Base-by-base conservation (phyloP, 108 stramenopile species). In the Mayamaea pseudoterrestris region DNA sequence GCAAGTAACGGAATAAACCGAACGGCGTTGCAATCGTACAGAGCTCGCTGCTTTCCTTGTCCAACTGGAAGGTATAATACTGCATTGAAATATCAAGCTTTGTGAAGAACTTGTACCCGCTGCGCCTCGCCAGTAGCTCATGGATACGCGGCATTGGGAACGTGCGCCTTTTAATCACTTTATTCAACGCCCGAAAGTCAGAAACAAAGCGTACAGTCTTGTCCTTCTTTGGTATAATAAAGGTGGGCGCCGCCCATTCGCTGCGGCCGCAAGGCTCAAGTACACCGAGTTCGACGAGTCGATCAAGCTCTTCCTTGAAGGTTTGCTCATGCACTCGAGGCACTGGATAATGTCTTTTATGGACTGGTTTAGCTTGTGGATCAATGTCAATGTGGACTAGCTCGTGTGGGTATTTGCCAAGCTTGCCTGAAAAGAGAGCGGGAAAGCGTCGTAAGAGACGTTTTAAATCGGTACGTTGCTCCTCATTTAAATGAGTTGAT, bases 11-110 rank as follows among this genome's bases (percentile, higher is more conserved):
- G 30, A 45, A 69, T 20, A 46, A 58, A n/a, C 69, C 74, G 39
- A 58, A 67, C 30, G 69, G 69, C 1, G 62, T 70, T 12, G 37
- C 44, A 9, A 75, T 70, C 0, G 41, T 44, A 23, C 68, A 69
- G 3, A 69, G 43, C 2, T 46, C 30, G 21, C 47, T 49, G 23
- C 27, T 28, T 26, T 44, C 46, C 11, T 72, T 40, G 23, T 65
- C 54, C 3, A 65, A 27, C 37, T 58, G 41, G 56, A 71, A 66
- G 5, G 60, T 57, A 41, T 68, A 68, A 27, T 61, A 71, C 26
- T 61, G 58, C 66, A 69, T 64, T 5, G 37, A 40, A 13, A 71
- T 44, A 49, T 53, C 69, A 11, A 65, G 27, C 27, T 71, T 71
- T 1, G 52, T 53, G 18, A 63, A 63, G 31, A 44, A 69, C 16